Percentiles rank a stretch among this genome's conserved stretches.
Evolutionary conservation across 495 filamentous ascomycete genomes (phyloP).

Genomic region (Hyaloscypha hepaticicola): DNA sequence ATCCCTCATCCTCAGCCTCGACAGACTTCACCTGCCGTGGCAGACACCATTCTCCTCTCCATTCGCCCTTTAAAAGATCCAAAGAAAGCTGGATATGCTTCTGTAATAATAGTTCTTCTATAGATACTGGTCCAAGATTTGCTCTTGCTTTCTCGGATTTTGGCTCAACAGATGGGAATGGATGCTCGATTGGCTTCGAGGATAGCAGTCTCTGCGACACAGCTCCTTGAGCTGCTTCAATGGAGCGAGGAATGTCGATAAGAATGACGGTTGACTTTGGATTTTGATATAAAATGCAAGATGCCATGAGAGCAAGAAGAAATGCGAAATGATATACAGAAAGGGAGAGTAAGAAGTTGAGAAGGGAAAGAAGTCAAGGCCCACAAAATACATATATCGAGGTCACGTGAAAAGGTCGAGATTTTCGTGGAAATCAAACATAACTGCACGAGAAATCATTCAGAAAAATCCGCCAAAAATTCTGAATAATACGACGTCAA

Average conservation of each 20-base stretch:
- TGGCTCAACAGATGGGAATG: constrained; percentile 29
- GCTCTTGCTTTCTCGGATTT: constrained; percentile 29
- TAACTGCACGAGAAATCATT: no score
- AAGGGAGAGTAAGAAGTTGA: neutral
- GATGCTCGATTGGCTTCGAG: constrained; percentile 13
- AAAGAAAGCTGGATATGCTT: constrained; percentile 37
- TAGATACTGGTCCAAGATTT: constrained; percentile 1
- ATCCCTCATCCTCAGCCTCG: neutral
- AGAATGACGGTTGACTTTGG: constrained; percentile 10
- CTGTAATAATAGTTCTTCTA: constrained; percentile 26
- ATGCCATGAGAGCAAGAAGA: constrained; percentile 14
- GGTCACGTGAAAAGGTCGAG: neutral
- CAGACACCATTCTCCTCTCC: constrained; percentile 47
- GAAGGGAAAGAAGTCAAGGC: neutral
- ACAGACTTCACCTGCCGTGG: constrained; percentile 31
- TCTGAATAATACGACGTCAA: neutral
- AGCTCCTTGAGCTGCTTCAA: constrained; percentile 28
- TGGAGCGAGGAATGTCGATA: constrained; percentile 31
- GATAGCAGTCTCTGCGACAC: neutral
- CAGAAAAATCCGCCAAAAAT: no score
- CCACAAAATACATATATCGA: neutral
- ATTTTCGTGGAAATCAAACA: neutral
- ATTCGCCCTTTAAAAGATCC: constrained; percentile 33
- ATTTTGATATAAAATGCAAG: constrained; percentile 29
- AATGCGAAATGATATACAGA: neutral